Evolutionary conservation across 768 basidiomycete genomes (phyloP), one percentile per base, ranked within the genome.

Genomic region (Mycena metata): DNA sequence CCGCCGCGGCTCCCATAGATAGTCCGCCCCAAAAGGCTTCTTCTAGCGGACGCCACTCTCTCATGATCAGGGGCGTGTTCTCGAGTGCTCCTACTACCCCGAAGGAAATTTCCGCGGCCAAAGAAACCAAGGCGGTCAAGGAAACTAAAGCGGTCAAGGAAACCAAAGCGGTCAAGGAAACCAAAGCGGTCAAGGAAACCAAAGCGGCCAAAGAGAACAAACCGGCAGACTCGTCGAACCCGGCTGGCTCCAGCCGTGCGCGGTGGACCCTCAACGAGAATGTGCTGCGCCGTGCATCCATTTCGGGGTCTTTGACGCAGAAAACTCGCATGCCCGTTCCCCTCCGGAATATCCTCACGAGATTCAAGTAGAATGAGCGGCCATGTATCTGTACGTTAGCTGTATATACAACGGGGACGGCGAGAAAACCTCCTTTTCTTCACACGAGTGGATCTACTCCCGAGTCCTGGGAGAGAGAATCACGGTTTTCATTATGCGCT

Each of bases 291-390:
- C 76, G 80, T 35, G 70, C 63, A n/a, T 71, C 70, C n/a, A 26
- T 67, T 39, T 46, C 66, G 46, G 78, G 72, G 23, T 74, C 70
- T 62, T 66, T 43, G 49, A 60, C 76, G 15, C 78, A 77, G 60
- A 82, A 81, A 72, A 85, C 81, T 72, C 80, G 83, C 10, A 82
- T 85, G 81, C 84, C 83, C 26, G 77, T 81, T 21, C 84, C 84
- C 39, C 77, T 86, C 43, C 81, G 82, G 35, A 84, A 81, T 72
- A 84, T 86, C 52, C 76, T 86, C 52, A 84, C 83, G 41, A 76
- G 83, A 30, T 85, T 86, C 74, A 85, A 85, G 70, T 84, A 69
- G 76, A 49, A 15, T 54, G 42, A n/a, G 57, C 17, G 49, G 23
- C 35, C 35, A 21, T 45, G 7, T 36, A 23, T 5, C 16, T 24